Conservation (phyloP, 306 rosid genomes). For the Dryas octopetala region DNA sequence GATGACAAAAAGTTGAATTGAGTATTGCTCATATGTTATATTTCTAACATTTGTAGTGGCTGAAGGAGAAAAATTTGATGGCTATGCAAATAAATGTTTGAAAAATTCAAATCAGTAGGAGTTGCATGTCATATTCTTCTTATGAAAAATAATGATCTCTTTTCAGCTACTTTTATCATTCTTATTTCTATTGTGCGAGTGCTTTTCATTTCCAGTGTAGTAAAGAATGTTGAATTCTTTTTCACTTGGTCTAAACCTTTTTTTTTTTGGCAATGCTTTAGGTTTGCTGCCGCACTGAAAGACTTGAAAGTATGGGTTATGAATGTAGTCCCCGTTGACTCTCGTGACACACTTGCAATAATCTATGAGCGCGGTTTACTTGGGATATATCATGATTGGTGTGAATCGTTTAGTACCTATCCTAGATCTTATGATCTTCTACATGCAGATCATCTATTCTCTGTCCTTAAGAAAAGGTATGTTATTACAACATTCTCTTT, state of each 20-base stretch:
- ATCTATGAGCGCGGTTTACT: conserved; percentile 79
- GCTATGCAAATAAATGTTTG: background rate
- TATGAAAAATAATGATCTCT: background rate
- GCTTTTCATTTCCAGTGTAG: conserved; percentile 1
- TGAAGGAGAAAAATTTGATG: background rate
- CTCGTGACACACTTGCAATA: conserved; percentile 69
- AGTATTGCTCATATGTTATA: background rate
- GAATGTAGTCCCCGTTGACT: conserved; percentile 73
- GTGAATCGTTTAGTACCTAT: conserved; percentile 78
- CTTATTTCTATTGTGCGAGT: background rate
- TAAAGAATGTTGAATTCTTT: background rate
- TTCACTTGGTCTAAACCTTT: background rate
- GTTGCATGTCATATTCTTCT: background rate
- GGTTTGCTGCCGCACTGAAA: conserved; percentile 82
- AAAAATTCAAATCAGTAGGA: background rate
- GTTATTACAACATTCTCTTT: background rate
- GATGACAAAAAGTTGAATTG: background rate
- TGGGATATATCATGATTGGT: conserved; percentile 88
- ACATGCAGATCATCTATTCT: conserved; percentile 73
- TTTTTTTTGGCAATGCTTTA: conserved; percentile 22
- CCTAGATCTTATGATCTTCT: conserved; percentile 84
- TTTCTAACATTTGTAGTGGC: background rate
- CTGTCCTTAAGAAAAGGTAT: conserved; percentile 57
- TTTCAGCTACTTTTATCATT: background rate
- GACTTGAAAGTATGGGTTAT: conserved; percentile 68